Percentiles rank a stretch among this genome's conserved stretches.
phyloP scores from a whole-genome alignment of 768 basidiomycete genomes.

The Boletus tylopilopsis region DNA sequence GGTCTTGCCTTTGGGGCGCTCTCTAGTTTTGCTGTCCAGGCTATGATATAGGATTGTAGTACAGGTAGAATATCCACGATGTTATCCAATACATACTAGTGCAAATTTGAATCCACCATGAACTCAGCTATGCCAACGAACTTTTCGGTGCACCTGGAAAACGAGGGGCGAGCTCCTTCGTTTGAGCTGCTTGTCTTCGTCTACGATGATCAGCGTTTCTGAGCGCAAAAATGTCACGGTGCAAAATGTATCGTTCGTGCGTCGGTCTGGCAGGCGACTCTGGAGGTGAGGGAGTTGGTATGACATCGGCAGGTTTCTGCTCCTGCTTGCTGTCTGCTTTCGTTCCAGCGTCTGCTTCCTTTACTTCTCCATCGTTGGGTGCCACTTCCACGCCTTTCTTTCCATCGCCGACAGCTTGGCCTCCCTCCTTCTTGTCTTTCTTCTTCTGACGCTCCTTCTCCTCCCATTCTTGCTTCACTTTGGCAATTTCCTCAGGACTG shows the following conservation, averaged over 20 bases:
- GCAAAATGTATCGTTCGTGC: slow-evolving; percentile 78
- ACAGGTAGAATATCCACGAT: not conserved
- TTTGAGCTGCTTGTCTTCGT: slow-evolving; percentile 60
- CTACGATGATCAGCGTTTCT: slow-evolving; percentile 72
- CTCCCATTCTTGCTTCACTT: slow-evolving; percentile 78
- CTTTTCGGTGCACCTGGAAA: slow-evolving; percentile 60
- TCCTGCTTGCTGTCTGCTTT: slow-evolving; percentile 23
- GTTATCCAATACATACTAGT: not conserved
- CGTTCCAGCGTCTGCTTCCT: slow-evolving; percentile 33
- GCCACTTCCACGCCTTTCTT: not conserved
- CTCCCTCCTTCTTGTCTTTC: slow-evolving; percentile 44
- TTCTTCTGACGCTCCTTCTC: slow-evolving; percentile 61
- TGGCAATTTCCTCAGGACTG: slow-evolving; percentile 71
- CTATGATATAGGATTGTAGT: slow-evolving; percentile 47
- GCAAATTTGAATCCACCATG: not conserved
- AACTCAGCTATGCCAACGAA: slow-evolving; percentile 8
- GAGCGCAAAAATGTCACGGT: slow-evolving; percentile 80
- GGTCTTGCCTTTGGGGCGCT: slow-evolving; percentile 76
- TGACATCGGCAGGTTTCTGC: slow-evolving; percentile 14
- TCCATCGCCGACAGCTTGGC: slow-evolving; percentile 34
- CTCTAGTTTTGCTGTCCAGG: slow-evolving; percentile 76
- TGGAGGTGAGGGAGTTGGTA: slow-evolving; percentile 26
- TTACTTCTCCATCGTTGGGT: slow-evolving; percentile 30
- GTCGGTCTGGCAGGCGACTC: slow-evolving; percentile 38
- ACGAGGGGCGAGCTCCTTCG: slow-evolving; percentile 66